Evolutionary conservation across 2,329 filamentous ascomycete genomes (phyloP), one percentile per base, ranked within the genome.

Genomic region (Fusarium floridanum): DNA sequence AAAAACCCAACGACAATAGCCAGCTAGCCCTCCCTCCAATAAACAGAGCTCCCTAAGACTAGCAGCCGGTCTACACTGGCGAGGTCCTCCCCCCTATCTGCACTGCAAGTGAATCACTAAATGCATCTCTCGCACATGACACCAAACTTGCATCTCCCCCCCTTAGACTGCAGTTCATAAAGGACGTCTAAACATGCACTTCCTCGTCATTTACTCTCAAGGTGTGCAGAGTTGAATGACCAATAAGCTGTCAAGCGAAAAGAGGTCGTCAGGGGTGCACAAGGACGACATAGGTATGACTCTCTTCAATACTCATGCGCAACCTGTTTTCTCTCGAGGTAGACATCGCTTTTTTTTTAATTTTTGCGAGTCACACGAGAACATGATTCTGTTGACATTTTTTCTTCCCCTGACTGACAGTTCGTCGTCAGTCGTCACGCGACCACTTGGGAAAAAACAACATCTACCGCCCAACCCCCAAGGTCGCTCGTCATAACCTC

Each of bases 241-340:
- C 60, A 62, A 62, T 62, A 20, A 22, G 59, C 41, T 50, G 29
- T 62, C 43, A 27, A 48, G 60, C 41, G 16, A n/a, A 16, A 16
- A 8, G 41, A 20, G 22, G 14, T 50, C 45, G 22, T 16, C 24
- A 11, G 45, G 45, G 48, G 48, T 17, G 48, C 16, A 53, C 48
- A 53, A 48, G 20, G 43, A 34, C 32, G n/a, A 43, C n/a, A 43
- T 14, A 20, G 20, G 48, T 29, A 53, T 53, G 48, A 59, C 55
- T 37, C 55, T 57, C 27, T 14, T 12, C 6, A 8, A 34, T 12
- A 56, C 50, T 56, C 53, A 22, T 57, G 24, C 48, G 24, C 24
- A 53, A 53, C 48, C 48, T 53, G 48, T 53, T 53, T 50, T 53
- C 48, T 29, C 5, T 53, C 43, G 22, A 48, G 43, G 43, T 27